Conservation (phyloP, 805 yeast species). For the Yamadazyma paraphyllophila region DNA sequence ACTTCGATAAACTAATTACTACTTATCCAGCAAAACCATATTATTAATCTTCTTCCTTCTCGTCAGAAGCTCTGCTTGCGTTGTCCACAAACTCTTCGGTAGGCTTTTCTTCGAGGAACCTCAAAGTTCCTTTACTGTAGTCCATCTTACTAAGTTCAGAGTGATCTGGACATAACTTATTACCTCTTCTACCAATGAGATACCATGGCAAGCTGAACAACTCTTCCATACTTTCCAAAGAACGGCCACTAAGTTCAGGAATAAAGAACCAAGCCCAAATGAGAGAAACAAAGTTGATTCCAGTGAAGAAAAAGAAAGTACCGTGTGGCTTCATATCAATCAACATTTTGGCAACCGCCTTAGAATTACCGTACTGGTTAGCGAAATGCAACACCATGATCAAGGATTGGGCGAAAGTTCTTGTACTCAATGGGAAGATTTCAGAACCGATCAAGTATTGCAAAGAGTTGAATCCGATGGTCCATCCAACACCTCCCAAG, state of each 20-base stretch:
- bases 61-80: constrained; percentile 12
- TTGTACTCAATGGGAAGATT: constrained; percentile 49
- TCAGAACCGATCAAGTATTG: constrained; percentile 57
- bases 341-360: constrained; percentile 54
- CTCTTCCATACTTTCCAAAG: constrained; percentile 53
- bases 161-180: constrained; percentile 50
- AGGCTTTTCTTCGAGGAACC: constrained; percentile 12
- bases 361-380: constrained; percentile 57
- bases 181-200: constrained; percentile 54
- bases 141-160: constrained; percentile 38
- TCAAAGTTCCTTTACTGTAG: constrained; percentile 17
- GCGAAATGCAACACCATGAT: constrained; percentile 57
- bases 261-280: constrained; percentile 48
- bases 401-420: constrained; percentile 49
- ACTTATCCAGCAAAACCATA: background rate
- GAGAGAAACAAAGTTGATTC: constrained; percentile 40
- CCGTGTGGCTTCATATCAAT: constrained; percentile 46
- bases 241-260: constrained; percentile 51
- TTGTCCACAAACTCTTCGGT: constrained; percentile 10
- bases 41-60: too few relatives aligned
- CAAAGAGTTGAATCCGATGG: constrained; percentile 56
- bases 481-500: constrained; percentile 56
- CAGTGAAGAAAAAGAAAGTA: constrained; percentile 51
- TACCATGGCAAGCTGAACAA: constrained; percentile 57
- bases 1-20: background rate